Evolutionary conservation across 2,329 filamentous ascomycete species (phyloP).

Genomic region (Cytospora piceicola): DNA sequence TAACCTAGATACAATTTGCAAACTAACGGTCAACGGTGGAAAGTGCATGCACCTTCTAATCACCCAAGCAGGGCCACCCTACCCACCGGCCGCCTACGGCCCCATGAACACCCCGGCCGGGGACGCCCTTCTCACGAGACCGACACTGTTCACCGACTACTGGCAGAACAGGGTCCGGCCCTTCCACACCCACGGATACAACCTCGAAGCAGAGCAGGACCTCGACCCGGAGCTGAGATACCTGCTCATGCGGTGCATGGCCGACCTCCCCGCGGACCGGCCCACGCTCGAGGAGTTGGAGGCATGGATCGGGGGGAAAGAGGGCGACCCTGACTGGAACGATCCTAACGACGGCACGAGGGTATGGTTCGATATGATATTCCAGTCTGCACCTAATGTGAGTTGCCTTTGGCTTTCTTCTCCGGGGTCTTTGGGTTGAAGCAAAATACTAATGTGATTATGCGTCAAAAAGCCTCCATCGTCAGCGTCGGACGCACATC

Average conservation of each 20-base stretch:
- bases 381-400: neutral
- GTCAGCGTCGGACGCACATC: neutral
- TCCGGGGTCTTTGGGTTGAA: neutral
- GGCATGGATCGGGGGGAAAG: neutral
- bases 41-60: conserved; percentile 15
- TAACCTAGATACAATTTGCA: rapidly evolving
- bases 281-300: conserved; percentile 4
- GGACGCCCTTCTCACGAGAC: neutral
- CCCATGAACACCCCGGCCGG: neutral
- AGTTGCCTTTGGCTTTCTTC: neutral
- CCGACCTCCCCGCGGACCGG: neutral
- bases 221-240: neutral
- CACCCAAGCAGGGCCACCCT: neutral
- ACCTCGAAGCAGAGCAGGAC: neutral
- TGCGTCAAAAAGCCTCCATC: neutral
- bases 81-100: conserved; percentile 1
- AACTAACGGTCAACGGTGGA: neutral
- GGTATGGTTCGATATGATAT: conserved; percentile 2
- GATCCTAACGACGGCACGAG: neutral
- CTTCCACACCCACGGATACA: conserved; percentile 12
- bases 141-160: conserved; percentile 1
- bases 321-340: neutral
- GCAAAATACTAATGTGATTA: too few species aligned
- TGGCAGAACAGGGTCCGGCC: neutral
- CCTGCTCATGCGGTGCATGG: conserved; percentile 5